Evolutionary conservation across 495 filamentous ascomycete genomes (phyloP), one percentile per base, ranked within the genome.

Genomic region (Aspergillus steynii): DNA sequence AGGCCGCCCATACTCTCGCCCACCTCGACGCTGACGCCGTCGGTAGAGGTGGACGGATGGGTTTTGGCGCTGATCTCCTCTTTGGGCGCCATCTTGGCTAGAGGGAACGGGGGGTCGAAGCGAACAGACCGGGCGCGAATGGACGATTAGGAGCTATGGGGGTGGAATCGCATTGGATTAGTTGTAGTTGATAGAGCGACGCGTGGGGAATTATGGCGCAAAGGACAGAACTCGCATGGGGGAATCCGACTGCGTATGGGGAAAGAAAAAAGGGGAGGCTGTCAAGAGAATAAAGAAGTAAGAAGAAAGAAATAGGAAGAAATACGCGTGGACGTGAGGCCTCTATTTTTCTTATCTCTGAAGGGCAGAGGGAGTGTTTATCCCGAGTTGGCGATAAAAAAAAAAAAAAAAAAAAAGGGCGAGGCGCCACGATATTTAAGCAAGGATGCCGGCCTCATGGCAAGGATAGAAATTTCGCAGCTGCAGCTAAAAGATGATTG

Each of bases 141-240:
- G 5, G 37, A 42, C 37, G 31, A 12, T 42, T 10, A 42, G 7
- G 88, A 68, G 31, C 37, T 42, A 14, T 42, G 12, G 37, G 37
- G 37, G 37, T 8, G 12, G 37, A 42, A 42, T 42, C 37, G 37
- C 37, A 42, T 42, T 42, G 37, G 37, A 42, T 34, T 42, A 42
- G 37, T 42, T 42, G 7, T 20, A 20, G 20, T 20, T 20, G 37
- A 4, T 8, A 42, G 12, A 42, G 9, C 37, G 37, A 42, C 37
- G 37, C 37, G 37, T 42, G 37, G 37, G 37, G 37, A 15, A 14
- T 34, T 34, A 34, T 42, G 37, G 37, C 37, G 37, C 37, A 42
- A 42, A 42, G 37, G 37, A 42, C 37, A 42, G 37, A 42, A 42
- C 12, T 42, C 37, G 37, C 7, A 42, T 10, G 37, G 37, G 10